phyloP scores from a whole-genome alignment of 1,284 basidiomycete genomes.

The Marasmius tenuissimus region DNA sequence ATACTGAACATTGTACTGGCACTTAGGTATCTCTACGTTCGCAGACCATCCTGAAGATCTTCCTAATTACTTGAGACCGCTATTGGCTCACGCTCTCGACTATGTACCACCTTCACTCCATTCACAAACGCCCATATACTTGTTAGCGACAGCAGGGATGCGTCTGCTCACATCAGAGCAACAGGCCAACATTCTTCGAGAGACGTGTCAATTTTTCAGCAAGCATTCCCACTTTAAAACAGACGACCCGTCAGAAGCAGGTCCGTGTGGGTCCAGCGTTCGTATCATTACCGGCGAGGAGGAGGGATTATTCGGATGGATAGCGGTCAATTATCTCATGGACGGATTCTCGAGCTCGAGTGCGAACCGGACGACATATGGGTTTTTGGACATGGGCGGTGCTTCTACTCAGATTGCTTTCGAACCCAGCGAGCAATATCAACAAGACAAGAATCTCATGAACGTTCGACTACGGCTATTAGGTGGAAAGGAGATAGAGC shows the following conservation, averaged over 20 bases:
- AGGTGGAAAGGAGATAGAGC: conserved; percentile 83
- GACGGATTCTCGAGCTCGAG: conserved; percentile 83
- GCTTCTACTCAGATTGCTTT: conserved; percentile 99
- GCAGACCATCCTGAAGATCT: conserved; percentile 71
- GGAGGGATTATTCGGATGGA: conserved; percentile 98
- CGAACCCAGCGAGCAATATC: conserved; percentile 67
- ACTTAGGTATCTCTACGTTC: conserved; percentile 85
- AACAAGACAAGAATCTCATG: conserved; percentile 60
- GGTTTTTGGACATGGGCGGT: conserved; percentile 99
- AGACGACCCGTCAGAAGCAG: conserved; percentile 58
- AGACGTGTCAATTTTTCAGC: conserved; percentile 79
- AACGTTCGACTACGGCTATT: conserved; percentile 83
- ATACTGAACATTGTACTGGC: neutral
- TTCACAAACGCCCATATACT: conserved; percentile 84
- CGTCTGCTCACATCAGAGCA: conserved; percentile 74
- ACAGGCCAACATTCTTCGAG: conserved; percentile 71
- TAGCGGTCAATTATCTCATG: conserved; percentile 99
- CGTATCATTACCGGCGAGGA: conserved; percentile 97
- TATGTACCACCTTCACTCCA: conserved; percentile 87
- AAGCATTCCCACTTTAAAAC: conserved; percentile 77
- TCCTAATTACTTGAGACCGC: conserved; percentile 74
- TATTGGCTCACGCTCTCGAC: conserved; percentile 81
- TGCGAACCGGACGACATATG: conserved; percentile 79
- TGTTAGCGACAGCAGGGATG: conserved; percentile 98
- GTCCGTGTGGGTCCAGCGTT: conserved; percentile 87